Evolutionary conservation across 345 rosid species (phyloP), one percentile per base, ranked within the genome.

Genomic region (Corchorus capsularis): DNA sequence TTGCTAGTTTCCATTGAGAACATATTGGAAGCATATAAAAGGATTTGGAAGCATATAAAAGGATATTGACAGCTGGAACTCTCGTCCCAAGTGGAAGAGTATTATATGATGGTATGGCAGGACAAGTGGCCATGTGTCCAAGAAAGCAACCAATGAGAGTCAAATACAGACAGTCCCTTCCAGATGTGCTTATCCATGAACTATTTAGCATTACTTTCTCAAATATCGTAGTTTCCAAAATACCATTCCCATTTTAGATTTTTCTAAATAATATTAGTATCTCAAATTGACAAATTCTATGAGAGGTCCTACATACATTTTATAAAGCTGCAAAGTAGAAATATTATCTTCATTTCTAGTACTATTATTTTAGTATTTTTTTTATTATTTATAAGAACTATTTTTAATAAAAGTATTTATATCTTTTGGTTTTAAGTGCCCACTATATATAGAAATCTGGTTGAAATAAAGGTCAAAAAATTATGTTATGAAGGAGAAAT

Each of bases 71-170:
- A 67, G n/a, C 27, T 35, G 19, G 20, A 77, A 19, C 54, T 9
- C 49, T 75, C 75, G 47, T 27, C 37, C 45, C 76, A 73, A 81
- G 82, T 80, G 82, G 81, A 70, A 20, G 16, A 53, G 35, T 77
- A 75, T 43, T 35, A 20, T 52, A 46, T 56, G 43, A 57, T 53
- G 20, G 27, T 27, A 78, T 65, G 52, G 79, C 63, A 68, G 64
- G 77, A 81, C 72, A 82, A 78, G 76, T 63, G 63, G 80, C 77
- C 75, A 79, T 71, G 57, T 75, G 79, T 74, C 65, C 17, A 15
- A 37, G 75, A 80, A 75, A 78, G 80, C 82, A 75, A 82, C 69
- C 2, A 20, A 19, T 73, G 71, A 41, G 73, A n/a, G 19, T 49
- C 34, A 57, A 54, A 53, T 35, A 20, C 71, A 56, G 63, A 77